Evolutionary conservation across 805 yeast species (phyloP), one percentile per base, ranked within the genome.

Genomic region (Saccharomycopsis capsularis): DNA sequence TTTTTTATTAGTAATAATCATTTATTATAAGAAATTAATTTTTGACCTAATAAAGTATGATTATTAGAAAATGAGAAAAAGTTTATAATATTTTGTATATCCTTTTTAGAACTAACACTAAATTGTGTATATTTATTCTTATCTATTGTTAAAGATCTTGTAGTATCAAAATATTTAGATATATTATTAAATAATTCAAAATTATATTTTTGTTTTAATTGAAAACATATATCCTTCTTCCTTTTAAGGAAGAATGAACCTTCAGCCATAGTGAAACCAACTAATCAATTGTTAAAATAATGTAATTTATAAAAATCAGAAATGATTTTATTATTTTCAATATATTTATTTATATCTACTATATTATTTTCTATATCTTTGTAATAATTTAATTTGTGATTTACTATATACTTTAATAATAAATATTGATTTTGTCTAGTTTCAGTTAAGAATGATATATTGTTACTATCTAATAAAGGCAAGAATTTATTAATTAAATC

Each of bases 341-440:
- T 44, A 50, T 50, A 42, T 37, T 41, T 46, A 30, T 32, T 18
- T 38, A 46, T 50, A 25, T 41, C 36, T 41, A 41, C 30, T 46
- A 42, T 44, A 32, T 42, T 21, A 27, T 42, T 42, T 30, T 15
- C 18, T 27, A 46, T 44, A 35, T 41, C 34, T 32, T 50, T 40
- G 27, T 27, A 41, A 46, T 42, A 48, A 37, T 44, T 41, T 50
- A 46, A 44, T 36, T 50, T 47, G 46, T 50, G 41, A 22, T 36
- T 42, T 38, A 50, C 29, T 30, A 46, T 43, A 42, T 41, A 41
- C 42, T 46, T 50, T 41, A 42, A 41, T 50, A 30, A 42, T 50
- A 50, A 45, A 50, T 50, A 50, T 46, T 47, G 39, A 22, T 45
- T 40, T 46, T 46, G 40, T 41, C 42, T 41, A 24, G 35, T 41